A percentile compares a stretch with the other conserved stretches of the same genome.
phyloP scores from a whole-genome alignment of 2,329 filamentous ascomycete species.

The Penicillium corylophilum region DNA sequence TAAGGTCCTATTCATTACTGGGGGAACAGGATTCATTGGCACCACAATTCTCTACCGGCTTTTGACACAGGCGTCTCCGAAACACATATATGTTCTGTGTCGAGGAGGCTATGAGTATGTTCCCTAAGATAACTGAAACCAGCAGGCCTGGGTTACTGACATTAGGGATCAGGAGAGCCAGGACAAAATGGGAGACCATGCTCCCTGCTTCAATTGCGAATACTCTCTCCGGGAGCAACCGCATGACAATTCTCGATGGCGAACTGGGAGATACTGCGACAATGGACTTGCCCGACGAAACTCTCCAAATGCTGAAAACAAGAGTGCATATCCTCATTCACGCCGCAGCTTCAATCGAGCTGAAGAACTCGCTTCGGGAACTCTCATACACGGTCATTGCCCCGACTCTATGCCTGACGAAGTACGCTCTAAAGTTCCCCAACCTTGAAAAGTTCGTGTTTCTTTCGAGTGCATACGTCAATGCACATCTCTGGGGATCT shows the following conservation, averaged over 20 bases:
- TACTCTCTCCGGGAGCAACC: slow-evolving; percentile 9
- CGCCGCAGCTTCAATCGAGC: slow-evolving; percentile 15
- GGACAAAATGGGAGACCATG: slow-evolving; percentile 20
- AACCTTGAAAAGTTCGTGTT: slow-evolving; percentile 23
- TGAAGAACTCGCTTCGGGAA: slow-evolving; percentile 21
- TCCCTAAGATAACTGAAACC: too few species aligned
- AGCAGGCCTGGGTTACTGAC: neutral
- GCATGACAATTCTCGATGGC: slow-evolving; percentile 22
- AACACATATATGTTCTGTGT: slow-evolving; percentile 22
- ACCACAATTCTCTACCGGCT: slow-evolving; percentile 23
- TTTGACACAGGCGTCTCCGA: slow-evolving; percentile 15
- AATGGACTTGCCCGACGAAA: slow-evolving; percentile 19
- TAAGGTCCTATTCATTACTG: slow-evolving; percentile 24
- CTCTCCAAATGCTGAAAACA: slow-evolving; percentile 20
- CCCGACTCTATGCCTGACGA: slow-evolving; percentile 18
- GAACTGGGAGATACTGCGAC: slow-evolving; percentile 23
- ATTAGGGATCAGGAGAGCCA: slow-evolving; percentile 10
- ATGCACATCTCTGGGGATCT: slow-evolving; percentile 20
- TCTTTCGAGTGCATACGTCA: slow-evolving; percentile 22
- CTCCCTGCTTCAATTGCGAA: slow-evolving; percentile 13
- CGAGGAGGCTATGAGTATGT: slow-evolving; percentile 17
- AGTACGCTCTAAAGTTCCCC: slow-evolving; percentile 22
- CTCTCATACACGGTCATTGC: slow-evolving; percentile 20
- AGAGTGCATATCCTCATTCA: slow-evolving; percentile 23
- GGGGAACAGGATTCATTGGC: slow-evolving; percentile 24